Evolutionary conservation across 805 yeast genomes (phyloP), one percentile per base, ranked within the genome.

Genomic region (Candida namnaoensis): DNA sequence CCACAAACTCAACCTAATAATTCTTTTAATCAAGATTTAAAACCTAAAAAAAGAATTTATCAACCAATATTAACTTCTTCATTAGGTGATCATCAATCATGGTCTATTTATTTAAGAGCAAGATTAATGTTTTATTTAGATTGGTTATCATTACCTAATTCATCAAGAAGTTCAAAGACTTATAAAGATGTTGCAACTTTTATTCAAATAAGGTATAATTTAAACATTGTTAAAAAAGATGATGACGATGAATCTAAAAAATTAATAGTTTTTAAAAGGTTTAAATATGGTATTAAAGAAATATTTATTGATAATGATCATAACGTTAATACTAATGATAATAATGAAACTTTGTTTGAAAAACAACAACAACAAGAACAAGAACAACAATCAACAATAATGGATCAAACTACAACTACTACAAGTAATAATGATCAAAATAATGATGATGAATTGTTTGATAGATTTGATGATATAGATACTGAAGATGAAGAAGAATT

Each of bases 71-170:
- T 55, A 28, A 45, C 41, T 1, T 50, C 56, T 2, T 40, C 50
- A 5, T 36, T 55, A 23, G 55, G 56, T 2, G 49, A 50, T 7
- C 45, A 49, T 35, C 47, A 48, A 6, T 38, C 45, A 1, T 54
- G 58, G 57, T 33, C 33, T 12, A 35, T 44, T 0, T 41, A 39
- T 32, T 35, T 55, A 7, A 35, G 51, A 19, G 51, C 55, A 15
- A 35, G 58, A 32, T 27, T 55, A 5, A 35, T 47, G 40, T 35
- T 54, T 5, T 55, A 54, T 36, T 52, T 42, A 35, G 60, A 55
- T 36, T 54, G 53, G 54, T 25, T 27, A 27, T 27, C 28, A 27
- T 30, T 12, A 11, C n/a, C 32, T 11, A 30, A 30, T 11, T 9
- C n/a, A 9, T 7, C 10, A 5, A 12, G 5, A 7, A 12, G 10